Conservation (phyloP, 2,329 filamentous ascomycete species). For the Exophiala mesophila region DNA sequence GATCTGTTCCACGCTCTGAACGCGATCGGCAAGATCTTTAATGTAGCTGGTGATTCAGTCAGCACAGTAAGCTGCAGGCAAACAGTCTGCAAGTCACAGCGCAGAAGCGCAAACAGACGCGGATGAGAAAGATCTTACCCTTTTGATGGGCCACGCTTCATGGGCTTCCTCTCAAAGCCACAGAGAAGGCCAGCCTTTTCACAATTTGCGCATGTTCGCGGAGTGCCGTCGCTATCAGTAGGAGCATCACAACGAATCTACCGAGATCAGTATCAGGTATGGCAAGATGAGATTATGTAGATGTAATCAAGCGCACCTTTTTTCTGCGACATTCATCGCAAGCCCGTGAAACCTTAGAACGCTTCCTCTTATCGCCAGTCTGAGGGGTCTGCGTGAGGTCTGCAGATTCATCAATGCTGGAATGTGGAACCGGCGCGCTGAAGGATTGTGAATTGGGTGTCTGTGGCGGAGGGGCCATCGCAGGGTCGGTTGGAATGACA, state of each 20-base stretch:
- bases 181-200: constrained; percentile 70
- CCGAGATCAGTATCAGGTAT: constrained; percentile 8
- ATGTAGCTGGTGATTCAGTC: constrained; percentile 62
- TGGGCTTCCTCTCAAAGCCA: constrained; percentile 79
- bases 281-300: background rate
- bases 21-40: constrained; percentile 80
- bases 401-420: constrained; percentile 16
- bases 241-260: constrained; percentile 79
- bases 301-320: constrained; percentile 49
- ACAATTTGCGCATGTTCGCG: constrained; percentile 76
- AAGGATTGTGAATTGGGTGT: constrained; percentile 13
- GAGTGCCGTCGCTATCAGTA: constrained; percentile 58
- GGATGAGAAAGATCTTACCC: constrained; percentile 51
- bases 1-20: constrained; percentile 76
- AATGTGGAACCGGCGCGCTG: constrained; percentile 10
- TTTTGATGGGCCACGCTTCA: constrained; percentile 86
- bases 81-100: background rate
- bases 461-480: constrained; percentile 21
- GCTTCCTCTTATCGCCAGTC: constrained; percentile 62
- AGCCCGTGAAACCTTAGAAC: constrained; percentile 80
- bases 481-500: constrained; percentile 10
- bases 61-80: background rate
- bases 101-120: constrained; percentile 21
- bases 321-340: constrained; percentile 87
- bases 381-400: constrained; percentile 15